Conservation (phyloP, 257 asterid species). For the Sherardia arvensis region DNA sequence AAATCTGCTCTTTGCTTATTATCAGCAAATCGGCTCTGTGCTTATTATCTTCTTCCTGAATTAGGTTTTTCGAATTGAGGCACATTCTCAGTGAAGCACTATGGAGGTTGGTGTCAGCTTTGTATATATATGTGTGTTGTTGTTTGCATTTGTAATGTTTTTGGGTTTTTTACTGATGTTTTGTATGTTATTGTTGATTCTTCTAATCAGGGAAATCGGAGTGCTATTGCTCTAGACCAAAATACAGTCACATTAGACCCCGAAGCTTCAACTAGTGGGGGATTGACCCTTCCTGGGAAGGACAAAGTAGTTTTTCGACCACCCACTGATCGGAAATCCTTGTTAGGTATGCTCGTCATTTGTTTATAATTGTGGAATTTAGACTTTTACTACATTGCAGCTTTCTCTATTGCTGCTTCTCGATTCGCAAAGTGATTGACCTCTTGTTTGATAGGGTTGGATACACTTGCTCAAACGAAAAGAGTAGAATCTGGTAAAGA, state of each 20-base stretch:
- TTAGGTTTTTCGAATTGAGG: slow-evolving; percentile 6
- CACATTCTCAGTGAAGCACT: neutral
- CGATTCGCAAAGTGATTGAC: neutral
- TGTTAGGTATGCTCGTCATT: slow-evolving; percentile 36
- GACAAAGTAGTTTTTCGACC: slow-evolving; percentile 58
- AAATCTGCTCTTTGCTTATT: neutral
- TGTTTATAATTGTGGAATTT: too few relatives aligned
- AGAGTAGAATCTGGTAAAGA: slow-evolving; percentile 40
- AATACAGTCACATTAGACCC: slow-evolving; percentile 49
- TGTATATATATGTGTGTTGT: neutral
- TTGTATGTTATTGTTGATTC: neutral
- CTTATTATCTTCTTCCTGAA: too few relatives aligned
- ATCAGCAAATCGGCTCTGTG: neutral
- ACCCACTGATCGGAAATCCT: slow-evolving; percentile 51
- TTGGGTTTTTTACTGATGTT: neutral
- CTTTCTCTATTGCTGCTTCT: neutral
- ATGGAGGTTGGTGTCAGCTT: slow-evolving; percentile 13
- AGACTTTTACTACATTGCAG: neutral
- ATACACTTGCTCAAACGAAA: slow-evolving; percentile 58
- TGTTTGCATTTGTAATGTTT: too few relatives aligned
- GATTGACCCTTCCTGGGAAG: slow-evolving; percentile 53
- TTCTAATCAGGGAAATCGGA: slow-evolving; percentile 21
- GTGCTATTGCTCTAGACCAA: slow-evolving; percentile 36
- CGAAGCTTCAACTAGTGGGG: slow-evolving; percentile 48
- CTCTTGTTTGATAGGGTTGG: slow-evolving; percentile 43